These are phyloP conservation scores for Saccharomycopsis fermentans DNA, from an alignment of 805 yeast genomes.

Conservation along the genomic window DNA sequence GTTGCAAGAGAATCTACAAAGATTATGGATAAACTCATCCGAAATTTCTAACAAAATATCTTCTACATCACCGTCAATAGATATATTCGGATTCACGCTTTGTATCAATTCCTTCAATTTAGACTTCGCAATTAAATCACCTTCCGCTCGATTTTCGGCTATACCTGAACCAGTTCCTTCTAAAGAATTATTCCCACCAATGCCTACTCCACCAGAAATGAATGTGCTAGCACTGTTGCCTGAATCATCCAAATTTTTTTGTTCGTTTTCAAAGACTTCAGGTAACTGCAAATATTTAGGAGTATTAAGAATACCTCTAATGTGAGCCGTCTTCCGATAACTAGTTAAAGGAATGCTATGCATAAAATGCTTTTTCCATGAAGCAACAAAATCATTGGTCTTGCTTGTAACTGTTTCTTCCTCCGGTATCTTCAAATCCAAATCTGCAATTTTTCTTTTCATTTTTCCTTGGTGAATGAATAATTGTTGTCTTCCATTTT, in stretches of 20 bases:
- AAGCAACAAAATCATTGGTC: not conserved
- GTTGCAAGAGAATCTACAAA: slow-evolving; percentile 88
- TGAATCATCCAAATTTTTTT: slow-evolving; percentile 24
- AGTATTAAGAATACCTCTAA: slow-evolving; percentile 23
- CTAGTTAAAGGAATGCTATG: not conserved
- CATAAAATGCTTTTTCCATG: not conserved
- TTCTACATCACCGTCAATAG: slow-evolving; percentile 92
- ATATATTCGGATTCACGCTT: slow-evolving; percentile 77
- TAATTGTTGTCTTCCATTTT: not conserved
- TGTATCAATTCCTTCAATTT: slow-evolving; percentile 81
- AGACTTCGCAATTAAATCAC: slow-evolving; percentile 71
- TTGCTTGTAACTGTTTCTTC: not conserved
- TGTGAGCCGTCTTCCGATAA: slow-evolving; percentile 17
- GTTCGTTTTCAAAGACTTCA: slow-evolving; percentile 24
- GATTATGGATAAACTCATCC: slow-evolving; percentile 87
- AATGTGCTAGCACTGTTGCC: not conserved
- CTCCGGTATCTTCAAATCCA: not conserved
- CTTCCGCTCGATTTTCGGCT: slow-evolving; percentile 28
- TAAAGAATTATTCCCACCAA: not conserved
- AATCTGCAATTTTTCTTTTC: not conserved
- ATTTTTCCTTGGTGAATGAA: not conserved
- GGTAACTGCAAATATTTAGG: slow-evolving; percentile 21
- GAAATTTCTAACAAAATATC: slow-evolving; percentile 85
- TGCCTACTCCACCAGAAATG: not conserved
- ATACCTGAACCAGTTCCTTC: not conserved